Base-by-base conservation (phyloP, 345 rosid genomes). In the Diplotaxis tenuifolia region DNA sequence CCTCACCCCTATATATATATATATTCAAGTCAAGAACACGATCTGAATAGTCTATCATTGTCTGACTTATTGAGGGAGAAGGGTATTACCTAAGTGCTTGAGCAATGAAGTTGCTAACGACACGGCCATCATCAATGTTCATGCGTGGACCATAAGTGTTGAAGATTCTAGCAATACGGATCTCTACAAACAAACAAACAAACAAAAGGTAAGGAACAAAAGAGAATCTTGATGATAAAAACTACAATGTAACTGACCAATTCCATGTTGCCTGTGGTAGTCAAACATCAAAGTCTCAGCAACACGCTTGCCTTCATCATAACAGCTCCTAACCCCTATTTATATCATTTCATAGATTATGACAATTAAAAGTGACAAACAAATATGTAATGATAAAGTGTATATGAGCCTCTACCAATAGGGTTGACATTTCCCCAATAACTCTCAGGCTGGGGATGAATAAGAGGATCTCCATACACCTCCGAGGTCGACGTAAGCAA, bases 81-180 rank as follows among this genome's bases (percentile, higher is more conserved):
- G 45, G 15, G 63, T 38, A 72, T 76, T 73, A 95, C 99, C 98
- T 82, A 18, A 95, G 87, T 67, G 99, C 98, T 84, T 92, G 99
- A 70, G 99, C 99, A 49, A 95, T 95, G 88, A 95, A 95, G 77
- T 95, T 95, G 91, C 99, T 95, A 71, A 95, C 99, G 15, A 95
- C 99, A 77, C 99, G 98, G 4, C 99, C 99, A 82, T 95, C 99
- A 74, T 95, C 99, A 3, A 92, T 95, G 75, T 95, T 92, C 99
- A 95, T 95, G 23, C 98, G 92, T 10, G 99, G 96, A 63, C 99
- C 98, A 55, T 92, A 95, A 9, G 99, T 95, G 86, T 95, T 92
- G 79, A 95, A 95, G 78, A 95, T 95, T 87, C 98, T 88, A 49
- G 96, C 99, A 75, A 95, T 88, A n/a, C 99, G 94, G 56, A 95